Conservation (phyloP, 305 asterid genomes). For the Rubia peregrina region DNA sequence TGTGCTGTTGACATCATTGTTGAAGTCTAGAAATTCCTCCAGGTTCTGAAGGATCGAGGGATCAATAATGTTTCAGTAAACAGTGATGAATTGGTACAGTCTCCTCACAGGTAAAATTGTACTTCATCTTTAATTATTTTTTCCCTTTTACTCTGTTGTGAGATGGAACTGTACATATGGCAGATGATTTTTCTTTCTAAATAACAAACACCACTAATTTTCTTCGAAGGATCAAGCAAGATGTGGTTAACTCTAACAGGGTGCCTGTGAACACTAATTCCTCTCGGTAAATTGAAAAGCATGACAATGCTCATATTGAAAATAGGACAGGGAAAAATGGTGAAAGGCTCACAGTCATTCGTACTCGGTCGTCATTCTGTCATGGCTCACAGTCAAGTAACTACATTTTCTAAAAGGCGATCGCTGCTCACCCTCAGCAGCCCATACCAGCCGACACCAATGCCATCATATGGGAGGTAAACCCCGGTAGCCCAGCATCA, state of each 20-base stretch:
- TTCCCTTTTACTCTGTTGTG: not conserved
- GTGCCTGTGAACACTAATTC: constrained; percentile 27
- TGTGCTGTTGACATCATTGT: not conserved
- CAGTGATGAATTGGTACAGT: constrained; percentile 39
- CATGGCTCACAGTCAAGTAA: too few species aligned
- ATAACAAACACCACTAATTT: constrained; percentile 1
- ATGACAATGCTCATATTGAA: constrained; percentile 33
- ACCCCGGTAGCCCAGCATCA: too few species aligned
- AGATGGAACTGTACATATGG: not conserved
- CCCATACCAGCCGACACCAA: too few species aligned
- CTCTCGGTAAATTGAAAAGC: constrained; percentile 36
- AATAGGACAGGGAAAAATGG: constrained; percentile 36
- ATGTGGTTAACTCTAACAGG: constrained; percentile 36
- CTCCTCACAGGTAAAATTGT: constrained; percentile 42
- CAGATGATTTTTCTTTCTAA: not conserved
- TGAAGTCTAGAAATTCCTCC: constrained; percentile 11
- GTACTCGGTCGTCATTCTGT: too few species aligned
- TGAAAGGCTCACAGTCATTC: constrained; percentile 27
- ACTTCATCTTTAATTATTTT: constrained; percentile 7
- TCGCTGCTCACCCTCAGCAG: too few species aligned
- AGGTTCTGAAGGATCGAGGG: constrained; percentile 79
- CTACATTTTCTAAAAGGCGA: too few species aligned
- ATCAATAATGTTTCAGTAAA: constrained; percentile 36
- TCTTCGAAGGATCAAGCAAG: constrained; percentile 51
- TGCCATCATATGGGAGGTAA: too few species aligned